A percentile compares a stretch with the other conserved stretches of the same genome.
phyloP scores from a whole-genome alignment of 441 rosid genomes.

The Aleurites moluccanus region DNA sequence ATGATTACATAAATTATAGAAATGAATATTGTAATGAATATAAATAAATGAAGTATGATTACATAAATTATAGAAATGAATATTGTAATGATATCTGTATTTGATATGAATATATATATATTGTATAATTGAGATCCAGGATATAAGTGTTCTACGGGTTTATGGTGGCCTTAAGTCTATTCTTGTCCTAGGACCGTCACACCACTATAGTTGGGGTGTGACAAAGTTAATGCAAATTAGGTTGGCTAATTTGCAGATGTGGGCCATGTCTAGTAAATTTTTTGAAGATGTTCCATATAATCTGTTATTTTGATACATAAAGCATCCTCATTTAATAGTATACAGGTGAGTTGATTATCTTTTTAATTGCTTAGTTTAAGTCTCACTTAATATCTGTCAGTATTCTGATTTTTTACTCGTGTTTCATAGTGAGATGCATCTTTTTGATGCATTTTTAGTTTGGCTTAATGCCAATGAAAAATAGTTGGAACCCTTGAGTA shows the following conservation, averaged over 20 bases:
- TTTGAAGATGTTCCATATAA: conserved; percentile 53
- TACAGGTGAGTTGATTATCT: conserved; percentile 50
- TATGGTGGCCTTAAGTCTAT: too few species aligned
- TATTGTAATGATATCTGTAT: too few species aligned
- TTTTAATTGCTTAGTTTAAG: conserved; percentile 10
- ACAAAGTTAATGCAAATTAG: conserved; percentile 25
- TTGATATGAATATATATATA: too few species aligned
- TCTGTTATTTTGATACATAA: conserved; percentile 48
- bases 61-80: too few species aligned
- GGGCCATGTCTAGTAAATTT: conserved; percentile 42
- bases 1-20: too few species aligned
- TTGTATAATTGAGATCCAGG: too few species aligned
- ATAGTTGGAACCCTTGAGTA: conserved; percentile 30
- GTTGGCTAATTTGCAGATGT: conserved; percentile 54
- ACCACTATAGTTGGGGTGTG: too few species aligned
- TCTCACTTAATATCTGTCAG: conserved; percentile 9
- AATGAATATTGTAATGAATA: too few species aligned
- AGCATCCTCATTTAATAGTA: conserved; percentile 62
- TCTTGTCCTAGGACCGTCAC: too few species aligned
- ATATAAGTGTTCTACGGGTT: too few species aligned
- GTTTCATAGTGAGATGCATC: conserved; percentile 73
- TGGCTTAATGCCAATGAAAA: conserved; percentile 56
- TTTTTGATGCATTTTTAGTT: conserved; percentile 59
- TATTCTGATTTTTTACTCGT: conserved; percentile 39
- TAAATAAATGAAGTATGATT: too few species aligned